phyloP scores from a whole-genome alignment of 805 yeast genomes.

The Myxozyma sirexii region DNA sequence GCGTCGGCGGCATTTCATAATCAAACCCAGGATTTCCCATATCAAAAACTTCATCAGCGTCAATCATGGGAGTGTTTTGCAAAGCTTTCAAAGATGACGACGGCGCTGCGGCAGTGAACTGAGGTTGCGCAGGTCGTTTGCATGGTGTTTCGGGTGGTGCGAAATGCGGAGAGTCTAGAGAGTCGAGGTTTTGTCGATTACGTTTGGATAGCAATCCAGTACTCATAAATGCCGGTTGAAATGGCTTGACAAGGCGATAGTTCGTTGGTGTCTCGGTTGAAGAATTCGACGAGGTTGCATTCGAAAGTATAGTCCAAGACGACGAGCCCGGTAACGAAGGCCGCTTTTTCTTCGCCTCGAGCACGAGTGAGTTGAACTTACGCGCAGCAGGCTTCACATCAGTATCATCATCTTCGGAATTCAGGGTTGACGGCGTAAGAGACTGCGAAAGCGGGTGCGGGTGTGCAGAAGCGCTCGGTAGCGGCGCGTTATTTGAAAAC shows the following conservation, averaged over 20 bases:
- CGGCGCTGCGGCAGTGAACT: conserved; percentile 13
- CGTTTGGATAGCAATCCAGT: conserved; percentile 71
- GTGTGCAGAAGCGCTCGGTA: conserved; percentile 17
- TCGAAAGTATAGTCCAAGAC: conserved; percentile 23
- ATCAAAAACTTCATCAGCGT: conserved; percentile 18
- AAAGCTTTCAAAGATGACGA: conserved; percentile 27
- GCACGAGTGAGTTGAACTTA: not conserved
- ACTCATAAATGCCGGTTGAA: conserved; percentile 80
- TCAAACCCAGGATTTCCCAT: conserved; percentile 7
- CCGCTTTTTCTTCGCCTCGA: conserved; percentile 23
- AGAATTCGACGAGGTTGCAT: not conserved
- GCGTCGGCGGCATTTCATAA: conserved; percentile 48
- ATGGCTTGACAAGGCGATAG: conserved; percentile 75
- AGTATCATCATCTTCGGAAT: conserved; percentile 26
- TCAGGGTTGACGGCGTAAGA: conserved; percentile 23
- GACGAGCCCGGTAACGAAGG: conserved; percentile 23
- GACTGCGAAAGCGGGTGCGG: conserved; percentile 36
- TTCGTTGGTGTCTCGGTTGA: conserved; percentile 54
- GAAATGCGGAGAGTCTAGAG: conserved; percentile 37
- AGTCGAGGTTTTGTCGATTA: conserved; percentile 47
- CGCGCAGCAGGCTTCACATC: conserved; percentile 1
- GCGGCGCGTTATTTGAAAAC: conserved; percentile 27
- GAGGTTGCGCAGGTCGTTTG: conserved; percentile 48
- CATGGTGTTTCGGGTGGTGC: conserved; percentile 68
- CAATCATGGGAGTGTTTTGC: not conserved